Conservation (phyloP, 768 basidiomycete genomes). For the Cystobasidium ongulense region DNA sequence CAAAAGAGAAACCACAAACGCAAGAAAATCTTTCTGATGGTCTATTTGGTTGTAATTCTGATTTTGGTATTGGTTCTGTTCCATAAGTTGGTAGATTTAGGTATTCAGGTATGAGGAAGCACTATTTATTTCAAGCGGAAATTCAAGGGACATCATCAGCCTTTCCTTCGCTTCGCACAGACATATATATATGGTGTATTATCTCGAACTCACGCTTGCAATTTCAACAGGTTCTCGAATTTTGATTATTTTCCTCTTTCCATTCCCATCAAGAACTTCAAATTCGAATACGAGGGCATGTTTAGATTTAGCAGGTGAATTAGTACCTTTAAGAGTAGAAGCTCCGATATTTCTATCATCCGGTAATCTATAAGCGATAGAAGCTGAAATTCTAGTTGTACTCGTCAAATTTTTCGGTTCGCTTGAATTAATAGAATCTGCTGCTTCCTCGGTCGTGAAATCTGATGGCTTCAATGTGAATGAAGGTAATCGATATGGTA, state of each 20-base stretch:
- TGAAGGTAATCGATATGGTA: background rate
- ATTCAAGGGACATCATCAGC: background rate
- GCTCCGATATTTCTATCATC: constrained; percentile 12
- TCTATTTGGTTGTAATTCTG: background rate
- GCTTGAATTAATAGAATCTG: background rate
- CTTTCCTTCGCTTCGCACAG: background rate
- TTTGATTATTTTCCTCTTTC: constrained; percentile 2
- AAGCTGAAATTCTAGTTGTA: background rate
- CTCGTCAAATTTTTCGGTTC: background rate
- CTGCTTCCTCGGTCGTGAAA: background rate
- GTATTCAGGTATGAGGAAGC: constrained; percentile 3
- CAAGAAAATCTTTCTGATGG: background rate
- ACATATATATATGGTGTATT: background rate
- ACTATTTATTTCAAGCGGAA: background rate
- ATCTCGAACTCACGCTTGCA: constrained; percentile 10
- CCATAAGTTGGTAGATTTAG: constrained; percentile 12
- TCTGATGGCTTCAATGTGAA: background rate
- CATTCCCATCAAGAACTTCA: constrained; percentile 1
- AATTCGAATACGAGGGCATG: constrained; percentile 5
- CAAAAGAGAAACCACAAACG: constrained; percentile 4
- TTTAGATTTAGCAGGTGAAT: background rate
- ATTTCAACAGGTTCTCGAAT: constrained; percentile 9
- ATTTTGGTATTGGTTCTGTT: background rate
- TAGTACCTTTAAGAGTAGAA: background rate
- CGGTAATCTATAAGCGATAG: background rate